Evolutionary conservation across 202 grass and related monocot genomes (phyloP), one percentile per base, ranked within the genome.

Genomic region (Cymbopogon flexuosus): DNA sequence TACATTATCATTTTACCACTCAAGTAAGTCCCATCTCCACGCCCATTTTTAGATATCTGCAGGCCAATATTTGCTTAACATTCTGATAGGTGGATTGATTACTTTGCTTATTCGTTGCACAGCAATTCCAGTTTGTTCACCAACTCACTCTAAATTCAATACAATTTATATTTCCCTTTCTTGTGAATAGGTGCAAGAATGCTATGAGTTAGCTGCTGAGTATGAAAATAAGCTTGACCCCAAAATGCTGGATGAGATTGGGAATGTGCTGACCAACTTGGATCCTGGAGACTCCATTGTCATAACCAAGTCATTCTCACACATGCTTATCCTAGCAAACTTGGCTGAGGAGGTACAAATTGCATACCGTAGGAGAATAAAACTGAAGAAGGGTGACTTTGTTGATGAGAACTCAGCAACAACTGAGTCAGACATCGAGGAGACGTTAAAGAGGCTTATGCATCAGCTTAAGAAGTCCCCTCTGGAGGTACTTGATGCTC

Each of bases 311-410:
- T 90, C 94, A 59, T 92, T 97, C 76, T 97, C 94, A 7, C 94
- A 97, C 84, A 94, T 97, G 94, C 94, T 97, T 86, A 97, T 87
- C 75, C 85, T 94, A 81, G 94, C 89, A 47, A 97, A 97, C 80
- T 92, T 97, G 87, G 94, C 91, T 52, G 94, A 97, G 87, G 94
- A 97, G 70, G 91, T 97, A 66, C 91, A 97, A 80, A 97, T 97
- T 87, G 94, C 91, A 4, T 90, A 92, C 56, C 90, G 81, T 40
- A 89, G 91, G 68, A 94, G 89, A 46, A 90, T 82, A 73, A 94
- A 97, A 77, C 83, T 97, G 29, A 97, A 97, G 63, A 97, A 90
- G 49, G 91, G 94, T 54, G 91, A 92, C 81, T 97, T 97, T 88
- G 85, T 62, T 79, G 91, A 97, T 70, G 94, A 94, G 45, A 92